Conservation (phyloP, 176 grass and related monocot genomes). For the Phragmites australis region DNA sequence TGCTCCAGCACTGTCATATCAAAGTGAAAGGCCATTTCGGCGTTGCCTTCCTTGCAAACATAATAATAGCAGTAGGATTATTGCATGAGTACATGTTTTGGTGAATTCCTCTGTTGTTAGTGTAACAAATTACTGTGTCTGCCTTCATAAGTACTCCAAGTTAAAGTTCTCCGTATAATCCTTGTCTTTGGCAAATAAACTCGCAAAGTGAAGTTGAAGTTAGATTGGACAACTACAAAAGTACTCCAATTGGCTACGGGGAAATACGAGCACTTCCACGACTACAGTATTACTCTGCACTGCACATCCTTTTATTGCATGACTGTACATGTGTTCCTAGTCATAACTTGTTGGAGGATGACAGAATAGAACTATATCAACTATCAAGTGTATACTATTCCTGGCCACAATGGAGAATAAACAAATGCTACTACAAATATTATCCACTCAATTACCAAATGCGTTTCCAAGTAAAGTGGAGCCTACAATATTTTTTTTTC, state of each 20-base stretch:
- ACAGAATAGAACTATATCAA: not conserved
- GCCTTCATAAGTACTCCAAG: not conserved
- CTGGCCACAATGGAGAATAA: not conserved
- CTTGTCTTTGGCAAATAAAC: not conserved
- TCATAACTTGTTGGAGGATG: not conserved
- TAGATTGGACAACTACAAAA: not conserved
- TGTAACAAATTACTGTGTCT: not conserved
- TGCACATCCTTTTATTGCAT: not conserved
- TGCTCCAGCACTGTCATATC: conserved; percentile 8
- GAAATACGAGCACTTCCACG: not conserved
- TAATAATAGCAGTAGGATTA: not conserved
- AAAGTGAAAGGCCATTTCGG: not conserved
- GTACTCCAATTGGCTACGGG: not conserved
- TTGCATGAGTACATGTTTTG: not conserved
- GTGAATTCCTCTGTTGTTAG: not conserved
- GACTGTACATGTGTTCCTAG: not conserved
- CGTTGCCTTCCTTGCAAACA: not conserved
- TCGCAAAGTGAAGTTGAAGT: not conserved
- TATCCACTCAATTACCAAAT: not conserved
- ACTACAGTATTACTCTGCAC: not conserved
- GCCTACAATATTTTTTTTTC: not conserved
- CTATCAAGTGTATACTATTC: not conserved
- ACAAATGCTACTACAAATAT: not conserved
- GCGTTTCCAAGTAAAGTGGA: not conserved
- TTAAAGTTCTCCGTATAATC: not conserved